Evolutionary conservation across 225 moss, liverwort and hornwort species (phyloP), one percentile per base, ranked within the genome.

Genomic region (Lunularia cruciata): DNA sequence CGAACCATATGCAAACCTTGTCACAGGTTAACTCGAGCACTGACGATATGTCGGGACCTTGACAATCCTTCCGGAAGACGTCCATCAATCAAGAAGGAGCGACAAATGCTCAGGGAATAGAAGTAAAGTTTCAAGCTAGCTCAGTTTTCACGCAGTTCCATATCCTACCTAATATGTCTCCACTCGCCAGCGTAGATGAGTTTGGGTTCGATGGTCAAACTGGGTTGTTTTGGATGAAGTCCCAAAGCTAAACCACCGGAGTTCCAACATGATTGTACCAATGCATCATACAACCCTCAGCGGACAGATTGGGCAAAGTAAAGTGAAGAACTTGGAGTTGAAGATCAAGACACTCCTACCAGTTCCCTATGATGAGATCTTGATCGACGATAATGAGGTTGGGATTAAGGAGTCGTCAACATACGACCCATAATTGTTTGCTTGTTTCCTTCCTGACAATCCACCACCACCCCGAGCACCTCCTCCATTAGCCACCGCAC

Each of bases 181-280:
- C 83, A 5, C 20, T 84, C 14, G 63, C 79, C 2, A 79, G 58
- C 31, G 71, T 84, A 20, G 43, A 75, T 12, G 83, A 84, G 35
- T 80, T 80, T 51, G 83, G 83, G 12, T 67, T 37, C 64, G 75
- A 79, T 49, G 74, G 77, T n/a, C 18, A 66, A 11, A 60, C 25
- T 20, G 80, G 80, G 13, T 35, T 80, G 38, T 38, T 79, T 18
- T 84, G 83, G 83, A 74, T 84, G 76, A 76, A 80, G 27, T 80
- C n/a, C 80, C 49, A 59, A 69, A n/a, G 23, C 49, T 6, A 67
- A 49, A 16, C 52, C 77, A 0, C 42, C 71, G 7, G 83, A 84
- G 39, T 80, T 84, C 48, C 37, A 68, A 12, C 67, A 73, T 25
- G 16, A 33, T 77, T 1, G 43, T 84, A 3, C 52, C 77, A 20